Percentiles rank a stretch among this genome's conserved stretches.
Conservation (phyloP, 139 green algal genomes). For the Bryopsis sp. region DNA sequence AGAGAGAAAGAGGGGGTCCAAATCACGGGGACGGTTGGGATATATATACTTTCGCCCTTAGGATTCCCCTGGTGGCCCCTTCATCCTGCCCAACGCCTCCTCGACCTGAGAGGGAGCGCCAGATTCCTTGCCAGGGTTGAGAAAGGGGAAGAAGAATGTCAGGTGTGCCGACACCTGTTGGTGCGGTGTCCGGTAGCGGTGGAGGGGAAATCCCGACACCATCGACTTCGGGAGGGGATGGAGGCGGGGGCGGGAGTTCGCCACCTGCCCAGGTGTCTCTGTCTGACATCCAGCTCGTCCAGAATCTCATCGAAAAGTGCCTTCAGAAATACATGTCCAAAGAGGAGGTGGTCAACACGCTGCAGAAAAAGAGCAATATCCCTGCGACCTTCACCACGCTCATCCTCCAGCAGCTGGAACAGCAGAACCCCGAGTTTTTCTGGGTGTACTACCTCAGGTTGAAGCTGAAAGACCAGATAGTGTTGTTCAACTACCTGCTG, state of each 20-base stretch:
- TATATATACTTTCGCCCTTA: too few relatives aligned
- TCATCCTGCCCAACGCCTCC: too few relatives aligned
- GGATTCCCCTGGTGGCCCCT: too few relatives aligned
- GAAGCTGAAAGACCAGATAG: conserved; percentile 81
- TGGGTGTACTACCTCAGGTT: conserved; percentile 74
- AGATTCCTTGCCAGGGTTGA: too few relatives aligned
- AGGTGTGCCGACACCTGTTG: too few relatives aligned
- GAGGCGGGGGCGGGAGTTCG: conserved; percentile 25
- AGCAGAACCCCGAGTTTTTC: conserved; percentile 90
- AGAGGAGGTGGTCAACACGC: conserved; percentile 63
- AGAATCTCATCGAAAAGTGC: conserved; percentile 89
- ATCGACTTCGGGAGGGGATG: too few relatives aligned
- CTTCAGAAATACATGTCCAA: conserved; percentile 88
- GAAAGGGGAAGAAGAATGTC: too few relatives aligned
- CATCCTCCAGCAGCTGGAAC: conserved; percentile 90
- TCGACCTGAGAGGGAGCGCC: too few relatives aligned
- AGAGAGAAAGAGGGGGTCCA: too few relatives aligned
- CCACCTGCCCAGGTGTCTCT: conserved; percentile 64
- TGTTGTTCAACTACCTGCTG: conserved; percentile 89
- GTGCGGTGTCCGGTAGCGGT: too few relatives aligned
- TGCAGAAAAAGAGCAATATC: conserved; percentile 50
- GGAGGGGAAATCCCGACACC: too few relatives aligned
- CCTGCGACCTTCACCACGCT: conserved; percentile 80
- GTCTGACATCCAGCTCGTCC: conserved; percentile 78
- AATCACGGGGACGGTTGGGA: too few relatives aligned